Evolutionary conservation across 2,329 filamentous ascomycete genomes (phyloP).

Genomic region (Coniochaeta prunicola): DNA sequence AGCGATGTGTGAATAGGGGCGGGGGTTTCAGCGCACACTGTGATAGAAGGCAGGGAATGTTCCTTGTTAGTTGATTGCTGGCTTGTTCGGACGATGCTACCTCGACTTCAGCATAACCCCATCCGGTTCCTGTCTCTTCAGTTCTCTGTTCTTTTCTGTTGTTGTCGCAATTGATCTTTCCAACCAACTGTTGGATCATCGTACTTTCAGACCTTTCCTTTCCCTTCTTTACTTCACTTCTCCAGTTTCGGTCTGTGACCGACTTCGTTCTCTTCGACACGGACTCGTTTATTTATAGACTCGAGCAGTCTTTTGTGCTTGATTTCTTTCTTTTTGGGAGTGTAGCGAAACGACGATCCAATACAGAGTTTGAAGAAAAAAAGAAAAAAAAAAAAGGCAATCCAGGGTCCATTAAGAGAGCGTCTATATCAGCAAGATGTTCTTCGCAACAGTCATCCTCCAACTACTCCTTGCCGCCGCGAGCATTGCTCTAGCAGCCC

Average conservation of each 20-base stretch:
- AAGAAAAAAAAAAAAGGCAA: too few species aligned
- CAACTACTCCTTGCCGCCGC: slow-evolving; percentile 22
- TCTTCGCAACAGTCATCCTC: slow-evolving; percentile 21
- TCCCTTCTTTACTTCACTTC: neutral
- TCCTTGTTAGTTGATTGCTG: neutral
- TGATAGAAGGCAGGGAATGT: neutral
- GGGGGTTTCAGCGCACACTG: neutral
- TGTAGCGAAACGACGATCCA: neutral
- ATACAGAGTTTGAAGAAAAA: too few species aligned
- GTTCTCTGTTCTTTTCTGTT: neutral
- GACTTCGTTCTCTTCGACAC: neutral
- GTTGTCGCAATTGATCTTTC: neutral
- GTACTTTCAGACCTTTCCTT: neutral
- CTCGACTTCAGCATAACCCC: neutral
- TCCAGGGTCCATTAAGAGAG: neutral
- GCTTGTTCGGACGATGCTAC: neutral
- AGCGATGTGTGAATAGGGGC: neutral
- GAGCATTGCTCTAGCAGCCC: slow-evolving; percentile 19
- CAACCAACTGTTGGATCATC: neutral
- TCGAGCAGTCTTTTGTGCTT: slow-evolving; percentile 4
- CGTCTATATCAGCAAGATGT: slow-evolving; percentile 18
- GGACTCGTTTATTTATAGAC: neutral
- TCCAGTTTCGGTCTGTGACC: slow-evolving; percentile 2
- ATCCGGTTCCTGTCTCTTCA: neutral
- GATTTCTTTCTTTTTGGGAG: neutral